These are phyloP conservation scores for Volvariella surrecta DNA, from an alignment of 1,284 basidiomycete genomes.

Conservation along the genomic window DNA sequence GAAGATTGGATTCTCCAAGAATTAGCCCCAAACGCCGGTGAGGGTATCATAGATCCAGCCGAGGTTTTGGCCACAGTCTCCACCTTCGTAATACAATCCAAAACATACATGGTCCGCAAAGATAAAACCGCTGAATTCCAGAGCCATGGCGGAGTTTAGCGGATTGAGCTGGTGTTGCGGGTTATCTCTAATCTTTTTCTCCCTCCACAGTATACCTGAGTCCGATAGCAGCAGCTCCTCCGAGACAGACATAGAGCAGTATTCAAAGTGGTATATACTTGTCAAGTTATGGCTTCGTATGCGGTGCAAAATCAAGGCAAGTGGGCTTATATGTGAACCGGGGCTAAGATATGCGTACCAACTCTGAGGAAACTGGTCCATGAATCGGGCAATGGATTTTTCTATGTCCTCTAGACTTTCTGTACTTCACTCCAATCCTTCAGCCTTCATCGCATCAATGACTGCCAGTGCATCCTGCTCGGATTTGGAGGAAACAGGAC, in stretches of 20 bases:
- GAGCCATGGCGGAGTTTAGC: not conserved
- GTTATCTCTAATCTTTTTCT: not conserved
- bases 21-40: not conserved
- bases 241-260: not conserved
- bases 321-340: no score
- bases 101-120: not conserved
- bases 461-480: not conserved
- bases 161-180: not conserved
- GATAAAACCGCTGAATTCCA: not conserved
- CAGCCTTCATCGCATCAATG: constrained; percentile 1
- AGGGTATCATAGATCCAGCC: not conserved
- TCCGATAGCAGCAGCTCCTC: not conserved
- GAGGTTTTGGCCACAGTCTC: not conserved
- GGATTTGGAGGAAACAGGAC: not conserved
- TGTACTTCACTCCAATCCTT: not conserved
- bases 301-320: not conserved
- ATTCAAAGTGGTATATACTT: not conserved
- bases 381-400: not conserved
- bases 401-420: not conserved
- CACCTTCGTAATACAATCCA: not conserved
- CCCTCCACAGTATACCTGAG: not conserved
- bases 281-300: not conserved
- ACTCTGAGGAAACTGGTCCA: not conserved
- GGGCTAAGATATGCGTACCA: no score
- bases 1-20: not conserved